Percentiles rank a stretch among this genome's conserved stretches.
Evolutionary conservation across 106 monocot species (phyloP).

Genomic region (Triglochin maritima): DNA sequence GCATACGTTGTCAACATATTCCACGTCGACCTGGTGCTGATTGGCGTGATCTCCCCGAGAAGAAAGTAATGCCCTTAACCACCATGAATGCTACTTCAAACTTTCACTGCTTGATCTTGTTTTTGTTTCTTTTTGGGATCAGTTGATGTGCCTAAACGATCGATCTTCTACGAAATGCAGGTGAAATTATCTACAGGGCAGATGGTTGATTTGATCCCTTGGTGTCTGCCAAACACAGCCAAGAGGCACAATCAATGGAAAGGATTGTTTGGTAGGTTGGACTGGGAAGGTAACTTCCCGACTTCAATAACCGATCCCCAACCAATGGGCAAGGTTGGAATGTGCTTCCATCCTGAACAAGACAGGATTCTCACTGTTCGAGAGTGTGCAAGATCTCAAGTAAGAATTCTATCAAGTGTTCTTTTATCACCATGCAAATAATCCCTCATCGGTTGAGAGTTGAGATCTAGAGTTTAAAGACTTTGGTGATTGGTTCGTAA

Average conservation of each 20-base stretch:
- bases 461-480: no score
- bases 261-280: conserved; percentile 68
- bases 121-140: background rate
- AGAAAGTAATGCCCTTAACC: conserved; percentile 40
- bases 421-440: background rate
- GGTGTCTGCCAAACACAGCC: conserved; percentile 90
- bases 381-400: conserved; percentile 93
- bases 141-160: background rate
- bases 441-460: no score
- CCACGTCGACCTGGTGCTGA: conserved; percentile 80
- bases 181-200: conserved; percentile 75
- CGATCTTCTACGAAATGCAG: conserved; percentile 15
- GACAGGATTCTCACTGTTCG: conserved; percentile 94
- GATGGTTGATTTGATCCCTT: conserved; percentile 78
- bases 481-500: no score
- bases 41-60: conserved; percentile 94
- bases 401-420: conserved; percentile 14
- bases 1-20: conserved; percentile 81
- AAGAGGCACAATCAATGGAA: conserved; percentile 99
- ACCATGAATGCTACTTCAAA: background rate
- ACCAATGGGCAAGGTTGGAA: conserved; percentile 98
- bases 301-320: conserved; percentile 98
- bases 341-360: conserved; percentile 99
- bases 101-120: background rate
- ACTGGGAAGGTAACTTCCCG: conserved; percentile 99